Base-by-base conservation (phyloP, 257 asterid species). In the Lycium ferocissimum region DNA sequence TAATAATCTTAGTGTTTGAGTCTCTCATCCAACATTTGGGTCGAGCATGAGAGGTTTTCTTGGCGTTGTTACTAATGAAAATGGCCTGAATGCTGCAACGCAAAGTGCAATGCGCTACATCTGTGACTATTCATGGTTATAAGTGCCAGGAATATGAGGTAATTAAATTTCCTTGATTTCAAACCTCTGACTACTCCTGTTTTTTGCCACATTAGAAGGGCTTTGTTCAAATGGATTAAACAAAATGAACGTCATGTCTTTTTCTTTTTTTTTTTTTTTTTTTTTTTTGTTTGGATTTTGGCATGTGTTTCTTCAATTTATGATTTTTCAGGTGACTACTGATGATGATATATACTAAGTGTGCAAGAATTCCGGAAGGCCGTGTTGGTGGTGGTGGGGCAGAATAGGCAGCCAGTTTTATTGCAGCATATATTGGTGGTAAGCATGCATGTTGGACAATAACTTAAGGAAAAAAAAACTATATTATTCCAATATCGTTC, bases 131-230 rank as follows among this genome's bases (percentile, higher is more conserved):
- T 38, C 95, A 91, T 15, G 97, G 92, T 20, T 94, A 93, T 90
- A 87, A 86, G 76, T 94, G 98, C 90, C 90, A 91, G 22, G 96
- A 94, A 83, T 91, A 89, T 78, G 80, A 93, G 83, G 98, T 91
- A 88, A 37, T 9, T 13, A 18, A 40, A 56, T 43, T 71, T 8
- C 35, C 79, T 14, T 67, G 5, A 14, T 37, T 0, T 69, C 26
- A 67, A 22, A 18, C 7, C 22, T 71, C 33, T 26, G 33, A 26
- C 33, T 0, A 9, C 26, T 17, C 0, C 15, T 18, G 26, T n/a
- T 40, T 43, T 14, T 3, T 20, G 5, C 5, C 33, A 59, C 66
- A 59, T 59, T 0, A 57, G 9, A 40, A 71, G 37, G 35, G 8
- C 2, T 17, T 43, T 71, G 79, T 43, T 35, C 56, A n/a, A 9